These are phyloP conservation scores for Acacia melanoxylon DNA, from an alignment of 306 rosid genomes.

Conservation along the genomic window DNA sequence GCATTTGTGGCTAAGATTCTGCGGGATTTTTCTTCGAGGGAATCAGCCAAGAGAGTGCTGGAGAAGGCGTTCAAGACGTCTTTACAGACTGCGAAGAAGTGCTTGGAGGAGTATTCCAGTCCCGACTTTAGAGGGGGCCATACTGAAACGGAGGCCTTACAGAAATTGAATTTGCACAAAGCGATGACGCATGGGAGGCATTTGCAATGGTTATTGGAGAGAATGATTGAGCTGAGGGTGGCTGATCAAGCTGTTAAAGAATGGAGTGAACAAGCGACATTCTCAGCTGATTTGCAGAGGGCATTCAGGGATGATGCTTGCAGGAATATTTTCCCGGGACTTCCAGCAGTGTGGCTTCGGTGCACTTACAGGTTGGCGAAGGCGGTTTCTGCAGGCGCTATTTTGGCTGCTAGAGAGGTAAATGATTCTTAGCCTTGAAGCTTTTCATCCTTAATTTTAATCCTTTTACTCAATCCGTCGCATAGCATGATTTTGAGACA, in stretches of 20 bases:
- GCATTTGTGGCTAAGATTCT: conserved; percentile 85
- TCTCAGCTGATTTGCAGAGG: conserved; percentile 78
- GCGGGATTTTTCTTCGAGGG: conserved; percentile 73
- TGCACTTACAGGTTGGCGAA: conserved; percentile 77
- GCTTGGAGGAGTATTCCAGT: conserved; percentile 85
- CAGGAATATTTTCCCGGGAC: conserved; percentile 86
- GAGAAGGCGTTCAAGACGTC: conserved; percentile 67
- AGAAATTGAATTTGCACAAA: conserved; percentile 82
- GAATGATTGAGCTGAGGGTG: conserved; percentile 92
- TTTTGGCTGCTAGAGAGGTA: conserved; percentile 82
- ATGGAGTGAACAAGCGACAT: conserved; percentile 80
- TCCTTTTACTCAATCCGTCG: not conserved
- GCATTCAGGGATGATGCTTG: conserved; percentile 84
- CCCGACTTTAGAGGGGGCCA: conserved; percentile 81
- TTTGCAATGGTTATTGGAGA: conserved; percentile 80
- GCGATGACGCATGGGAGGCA: conserved; percentile 78
- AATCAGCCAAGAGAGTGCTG: conserved; percentile 74
- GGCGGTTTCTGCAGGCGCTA: conserved; percentile 73
- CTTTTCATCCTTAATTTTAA: not conserved
- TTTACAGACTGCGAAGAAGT: conserved; percentile 74
- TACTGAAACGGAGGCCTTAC: conserved; percentile 87
- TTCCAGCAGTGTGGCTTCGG: conserved; percentile 77
- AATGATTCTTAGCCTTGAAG: not conserved
- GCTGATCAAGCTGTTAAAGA: conserved; percentile 74
- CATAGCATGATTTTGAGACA: not conserved